phyloP scores from a whole-genome alignment of 495 filamentous ascomycete genomes.

The Aspergillus taichungensis region DNA sequence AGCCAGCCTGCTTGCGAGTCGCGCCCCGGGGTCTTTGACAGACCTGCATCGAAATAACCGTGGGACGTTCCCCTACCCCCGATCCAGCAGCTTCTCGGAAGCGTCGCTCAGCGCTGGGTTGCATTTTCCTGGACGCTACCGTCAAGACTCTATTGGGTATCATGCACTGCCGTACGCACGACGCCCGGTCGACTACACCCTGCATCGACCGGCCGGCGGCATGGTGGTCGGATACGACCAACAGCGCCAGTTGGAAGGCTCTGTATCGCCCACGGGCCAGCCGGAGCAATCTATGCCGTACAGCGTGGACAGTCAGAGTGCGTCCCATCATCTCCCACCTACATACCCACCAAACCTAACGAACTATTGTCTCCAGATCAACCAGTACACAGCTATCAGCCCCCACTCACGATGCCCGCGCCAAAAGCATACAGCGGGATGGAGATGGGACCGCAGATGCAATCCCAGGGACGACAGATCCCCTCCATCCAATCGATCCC shows the following conservation, averaged over 20 bases:
- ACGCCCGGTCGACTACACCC: constrained; percentile 26
- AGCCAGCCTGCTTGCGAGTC: constrained; percentile 19
- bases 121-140: constrained; percentile 24
- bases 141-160: constrained; percentile 19
- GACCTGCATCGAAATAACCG: constrained; percentile 28
- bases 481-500: constrained; percentile 23
- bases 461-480: constrained; percentile 21
- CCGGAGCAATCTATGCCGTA: constrained; percentile 21
- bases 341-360: constrained; percentile 7
- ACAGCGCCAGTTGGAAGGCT: constrained; percentile 26
- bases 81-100: constrained; percentile 39
- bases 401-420: constrained; percentile 23
- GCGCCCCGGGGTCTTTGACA: constrained; percentile 21
- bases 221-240: constrained; percentile 27
- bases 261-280: constrained; percentile 32
- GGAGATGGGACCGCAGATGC: constrained; percentile 26
- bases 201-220: constrained; percentile 20
- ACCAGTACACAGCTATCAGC: constrained; percentile 26
- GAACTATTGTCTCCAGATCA: constrained; percentile 11
- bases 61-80: constrained; percentile 25
- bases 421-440: constrained; percentile 22
- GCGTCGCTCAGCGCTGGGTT: constrained; percentile 27
- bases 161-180: constrained; percentile 25
- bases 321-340: background rate
- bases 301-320: constrained; percentile 10